These are phyloP conservation scores for Monilinia polystroma DNA, from an alignment of 2,329 filamentous ascomycete species.

Conservation along the genomic window DNA sequence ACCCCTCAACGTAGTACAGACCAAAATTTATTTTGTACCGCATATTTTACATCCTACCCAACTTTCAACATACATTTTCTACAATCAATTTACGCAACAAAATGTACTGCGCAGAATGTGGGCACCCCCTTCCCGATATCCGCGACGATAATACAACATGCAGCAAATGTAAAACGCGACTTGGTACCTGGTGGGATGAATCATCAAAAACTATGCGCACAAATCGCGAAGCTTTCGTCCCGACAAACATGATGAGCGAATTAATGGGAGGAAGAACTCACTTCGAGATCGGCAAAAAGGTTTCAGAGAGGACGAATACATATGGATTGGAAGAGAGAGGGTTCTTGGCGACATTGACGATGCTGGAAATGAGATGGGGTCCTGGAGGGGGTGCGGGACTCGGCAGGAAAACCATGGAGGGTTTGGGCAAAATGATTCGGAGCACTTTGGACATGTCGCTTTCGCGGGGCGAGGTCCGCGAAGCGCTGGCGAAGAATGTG, in stretches of 20 bases:
- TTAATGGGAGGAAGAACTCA: slow-evolving; percentile 19
- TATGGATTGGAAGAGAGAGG: slow-evolving; percentile 63
- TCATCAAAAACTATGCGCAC: slow-evolving; percentile 37
- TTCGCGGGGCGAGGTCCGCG: slow-evolving; percentile 58
- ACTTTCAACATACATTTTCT: neutral
- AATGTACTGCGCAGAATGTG: slow-evolving; percentile 39
- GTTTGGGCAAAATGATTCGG: slow-evolving; percentile 56
- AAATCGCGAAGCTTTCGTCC: slow-evolving; percentile 36
- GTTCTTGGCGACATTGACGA: slow-evolving; percentile 58
- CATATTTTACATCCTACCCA: slow-evolving; percentile 2
- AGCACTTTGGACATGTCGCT: slow-evolving; percentile 63
- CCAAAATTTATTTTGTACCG: slow-evolving; percentile 10
- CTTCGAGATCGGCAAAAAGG: slow-evolving; percentile 25
- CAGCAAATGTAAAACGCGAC: slow-evolving; percentile 38
- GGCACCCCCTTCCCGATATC: slow-evolving; percentile 33
- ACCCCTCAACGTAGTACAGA: slow-evolving; percentile 14
- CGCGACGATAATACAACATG: slow-evolving; percentile 36
- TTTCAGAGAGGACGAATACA: slow-evolving; percentile 32
- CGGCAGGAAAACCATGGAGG: slow-evolving; percentile 55
- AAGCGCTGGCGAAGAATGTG: slow-evolving; percentile 60
- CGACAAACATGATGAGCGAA: slow-evolving; percentile 22
- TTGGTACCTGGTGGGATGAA: slow-evolving; percentile 40
- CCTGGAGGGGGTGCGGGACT: slow-evolving; percentile 56
- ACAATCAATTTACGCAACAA: neutral
- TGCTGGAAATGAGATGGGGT: slow-evolving; percentile 54